Percentiles rank a stretch among this genome's conserved stretches.
These are phyloP conservation scores for Leccinum griseonigrum DNA, from an alignment of 1,284 basidiomycete species.

Conservation along the genomic window DNA sequence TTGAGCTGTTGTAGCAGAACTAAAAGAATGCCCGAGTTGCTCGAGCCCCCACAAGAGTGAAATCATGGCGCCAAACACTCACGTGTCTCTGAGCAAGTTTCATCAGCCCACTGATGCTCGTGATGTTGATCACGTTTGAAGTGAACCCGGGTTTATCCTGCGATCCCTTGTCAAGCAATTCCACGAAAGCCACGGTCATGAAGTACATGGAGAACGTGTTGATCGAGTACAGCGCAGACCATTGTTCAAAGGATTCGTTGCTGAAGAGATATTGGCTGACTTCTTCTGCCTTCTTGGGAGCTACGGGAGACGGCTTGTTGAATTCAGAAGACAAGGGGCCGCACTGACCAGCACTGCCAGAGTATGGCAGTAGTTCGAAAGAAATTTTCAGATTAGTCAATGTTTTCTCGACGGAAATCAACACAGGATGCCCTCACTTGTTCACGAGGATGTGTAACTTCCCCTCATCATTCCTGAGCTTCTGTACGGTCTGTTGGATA, in stretches of 20 bases:
- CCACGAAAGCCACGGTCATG: slow-evolving; percentile 60
- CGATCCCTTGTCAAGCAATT: slow-evolving; percentile 68
- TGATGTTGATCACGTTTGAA: slow-evolving; percentile 73
- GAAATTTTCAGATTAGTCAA: slow-evolving; percentile 1
- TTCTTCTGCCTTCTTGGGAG: slow-evolving; percentile 59
- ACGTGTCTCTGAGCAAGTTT: slow-evolving; percentile 76
- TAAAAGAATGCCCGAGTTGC: slow-evolving; percentile 26
- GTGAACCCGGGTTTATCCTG: slow-evolving; percentile 54
- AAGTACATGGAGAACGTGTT: slow-evolving; percentile 76
- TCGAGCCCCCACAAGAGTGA: neutral
- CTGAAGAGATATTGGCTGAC: slow-evolving; percentile 65
- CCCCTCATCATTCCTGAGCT: slow-evolving; percentile 47
- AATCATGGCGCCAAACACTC: slow-evolving; percentile 24
- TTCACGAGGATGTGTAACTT: slow-evolving; percentile 78
- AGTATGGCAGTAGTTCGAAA: too few relatives aligned
- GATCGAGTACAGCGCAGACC: slow-evolving; percentile 58
- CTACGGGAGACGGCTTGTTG: slow-evolving; percentile 50
- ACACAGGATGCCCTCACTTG: slow-evolving; percentile 49
- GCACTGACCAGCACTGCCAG: slow-evolving; percentile 62
- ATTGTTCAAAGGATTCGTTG: slow-evolving; percentile 60
- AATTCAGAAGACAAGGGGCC: slow-evolving; percentile 64
- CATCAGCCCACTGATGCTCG: slow-evolving; percentile 68
- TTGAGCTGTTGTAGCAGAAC: slow-evolving; percentile 79
- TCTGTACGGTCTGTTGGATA: slow-evolving; percentile 54
- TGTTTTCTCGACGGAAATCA: neutral